phyloP scores from a whole-genome alignment of 106 monocot genomes.

The Acorus gramineus region DNA sequence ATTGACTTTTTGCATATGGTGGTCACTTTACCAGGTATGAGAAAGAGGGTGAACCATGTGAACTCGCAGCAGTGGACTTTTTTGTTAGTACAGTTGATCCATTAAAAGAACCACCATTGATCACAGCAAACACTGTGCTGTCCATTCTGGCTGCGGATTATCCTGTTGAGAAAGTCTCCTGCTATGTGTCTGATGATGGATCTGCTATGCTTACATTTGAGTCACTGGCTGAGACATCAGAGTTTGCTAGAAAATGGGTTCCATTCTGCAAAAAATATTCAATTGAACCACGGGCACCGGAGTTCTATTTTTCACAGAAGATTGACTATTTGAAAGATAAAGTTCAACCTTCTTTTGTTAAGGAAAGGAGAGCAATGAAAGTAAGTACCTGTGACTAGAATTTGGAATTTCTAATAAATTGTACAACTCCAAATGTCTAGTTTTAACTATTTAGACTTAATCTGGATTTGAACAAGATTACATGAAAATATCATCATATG shows the following conservation, averaged over 20 bases:
- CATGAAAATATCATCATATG: not conserved
- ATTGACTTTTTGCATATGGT: not conserved
- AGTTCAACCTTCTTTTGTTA: slow-evolving; percentile 91
- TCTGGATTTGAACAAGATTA: not conserved
- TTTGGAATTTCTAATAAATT: not conserved
- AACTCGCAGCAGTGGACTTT: slow-evolving; percentile 80
- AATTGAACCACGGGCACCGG: slow-evolving; percentile 89
- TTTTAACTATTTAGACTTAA: not conserved
- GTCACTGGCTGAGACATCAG: slow-evolving; percentile 77
- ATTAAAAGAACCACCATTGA: slow-evolving; percentile 83
- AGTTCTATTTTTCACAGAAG: slow-evolving; percentile 94
- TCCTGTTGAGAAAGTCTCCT: slow-evolving; percentile 91
- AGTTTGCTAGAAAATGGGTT: slow-evolving; percentile 94
- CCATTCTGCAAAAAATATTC: slow-evolving; percentile 92
- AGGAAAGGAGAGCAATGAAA: slow-evolving; percentile 96
- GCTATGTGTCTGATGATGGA: slow-evolving; percentile 98
- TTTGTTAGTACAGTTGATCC: slow-evolving; percentile 99
- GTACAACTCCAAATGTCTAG: not conserved
- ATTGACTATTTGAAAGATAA: slow-evolving; percentile 98
- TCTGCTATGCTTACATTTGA: slow-evolving; percentile 92
- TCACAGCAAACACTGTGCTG: slow-evolving; percentile 91
- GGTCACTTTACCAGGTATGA: slow-evolving; percentile 50
- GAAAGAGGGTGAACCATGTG: slow-evolving; percentile 40
- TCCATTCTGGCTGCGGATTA: slow-evolving; percentile 97
- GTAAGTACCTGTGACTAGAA: slow-evolving; percentile 20